These are phyloP conservation scores for Suhomyces kilbournensis DNA, from an alignment of 805 yeast species.

Conservation along the genomic window DNA sequence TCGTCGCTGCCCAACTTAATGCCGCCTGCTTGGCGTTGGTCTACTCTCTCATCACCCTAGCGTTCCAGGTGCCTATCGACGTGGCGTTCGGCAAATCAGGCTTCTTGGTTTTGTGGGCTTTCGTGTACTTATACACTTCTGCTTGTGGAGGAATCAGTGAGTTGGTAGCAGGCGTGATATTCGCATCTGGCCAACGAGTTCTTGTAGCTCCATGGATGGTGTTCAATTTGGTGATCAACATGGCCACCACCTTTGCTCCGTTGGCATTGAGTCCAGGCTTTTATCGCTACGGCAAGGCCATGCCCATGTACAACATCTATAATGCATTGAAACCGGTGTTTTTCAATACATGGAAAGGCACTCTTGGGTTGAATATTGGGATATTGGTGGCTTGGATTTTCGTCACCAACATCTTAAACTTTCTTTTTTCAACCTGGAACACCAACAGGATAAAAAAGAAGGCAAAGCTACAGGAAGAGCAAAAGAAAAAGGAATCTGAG, in stretches of 20 bases:
- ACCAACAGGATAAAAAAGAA: not conserved
- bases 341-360: conserved; percentile 33
- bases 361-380: conserved; percentile 29
- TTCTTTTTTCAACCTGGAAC: not conserved
- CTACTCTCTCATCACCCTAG: conserved; percentile 28
- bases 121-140: conserved; percentile 26
- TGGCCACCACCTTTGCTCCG: conserved; percentile 34
- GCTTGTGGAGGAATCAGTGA: conserved; percentile 30
- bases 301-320: conserved; percentile 34
- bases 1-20: conserved; percentile 29
- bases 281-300: conserved; percentile 34
- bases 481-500: not conserved
- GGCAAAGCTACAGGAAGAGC: not conserved
- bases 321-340: conserved; percentile 32
- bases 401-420: conserved; percentile 13
- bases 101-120: conserved; percentile 32
- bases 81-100: conserved; percentile 29
- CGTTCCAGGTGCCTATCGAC: conserved; percentile 26
- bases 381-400: conserved; percentile 29
- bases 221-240: conserved; percentile 25
- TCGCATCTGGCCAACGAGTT: conserved; percentile 15
- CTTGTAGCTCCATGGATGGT: conserved; percentile 31
- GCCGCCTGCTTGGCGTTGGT: conserved; percentile 27
- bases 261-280: conserved; percentile 29
- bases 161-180: conserved; percentile 18